Percentiles rank a stretch among this genome's conserved stretches.
Evolutionary conservation across 805 yeast genomes (phyloP).

Genomic region (Zygoascus tannicola): DNA sequence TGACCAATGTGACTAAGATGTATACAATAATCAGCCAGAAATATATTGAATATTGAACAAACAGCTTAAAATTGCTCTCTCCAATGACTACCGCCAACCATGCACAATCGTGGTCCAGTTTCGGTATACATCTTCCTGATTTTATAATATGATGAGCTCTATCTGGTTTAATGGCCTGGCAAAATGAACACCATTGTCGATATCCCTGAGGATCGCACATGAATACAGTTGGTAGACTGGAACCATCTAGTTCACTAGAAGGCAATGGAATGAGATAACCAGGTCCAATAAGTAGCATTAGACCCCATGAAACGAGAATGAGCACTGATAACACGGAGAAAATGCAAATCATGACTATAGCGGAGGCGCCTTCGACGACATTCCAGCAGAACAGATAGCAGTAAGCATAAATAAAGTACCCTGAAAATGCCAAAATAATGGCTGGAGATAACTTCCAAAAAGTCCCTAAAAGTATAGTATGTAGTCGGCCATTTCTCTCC

Average conservation of each 20-base stretch:
- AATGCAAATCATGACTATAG: slow-evolving; percentile 33
- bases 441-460: background rate
- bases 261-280: slow-evolving; percentile 35
- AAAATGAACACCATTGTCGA: slow-evolving; percentile 65
- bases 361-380: slow-evolving; percentile 31
- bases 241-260: slow-evolving; percentile 2
- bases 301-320: slow-evolving; percentile 36
- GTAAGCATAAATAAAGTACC: slow-evolving; percentile 37
- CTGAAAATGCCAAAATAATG: slow-evolving; percentile 23
- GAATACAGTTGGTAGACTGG: slow-evolving; percentile 48
- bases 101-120: slow-evolving; percentile 76
- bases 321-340: slow-evolving; percentile 21
- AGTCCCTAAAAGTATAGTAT: no score
- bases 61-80: slow-evolving; percentile 49
- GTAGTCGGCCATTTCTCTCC: no score
- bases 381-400: slow-evolving; percentile 39
- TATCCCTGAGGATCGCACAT: slow-evolving; percentile 63
- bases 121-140: slow-evolving; percentile 49
- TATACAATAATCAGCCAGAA: slow-evolving; percentile 33
- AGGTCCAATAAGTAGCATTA: slow-evolving; percentile 45
- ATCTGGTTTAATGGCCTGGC: slow-evolving; percentile 55
- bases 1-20: slow-evolving; percentile 32
- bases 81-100: slow-evolving; percentile 75
- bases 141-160: slow-evolving; percentile 64
- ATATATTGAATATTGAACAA: slow-evolving; percentile 39